Evolutionary conservation across 2,329 filamentous ascomycete genomes (phyloP).

Genomic region (Lojkania enalia): DNA sequence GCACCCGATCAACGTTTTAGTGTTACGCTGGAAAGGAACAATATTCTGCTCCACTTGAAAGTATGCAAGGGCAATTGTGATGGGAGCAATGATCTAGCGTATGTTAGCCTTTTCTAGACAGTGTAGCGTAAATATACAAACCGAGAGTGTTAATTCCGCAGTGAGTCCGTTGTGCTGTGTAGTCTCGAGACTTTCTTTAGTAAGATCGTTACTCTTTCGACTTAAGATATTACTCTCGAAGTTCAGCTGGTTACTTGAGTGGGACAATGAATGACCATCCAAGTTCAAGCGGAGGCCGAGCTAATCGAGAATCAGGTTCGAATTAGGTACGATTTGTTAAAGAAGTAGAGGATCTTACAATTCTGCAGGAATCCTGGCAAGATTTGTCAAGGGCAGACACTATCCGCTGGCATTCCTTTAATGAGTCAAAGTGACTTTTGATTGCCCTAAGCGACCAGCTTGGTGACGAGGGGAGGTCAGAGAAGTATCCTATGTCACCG

Average conservation of each 20-base stretch:
- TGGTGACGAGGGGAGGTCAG: neutral
- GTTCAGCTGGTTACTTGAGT: neutral
- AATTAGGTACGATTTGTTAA: neutral
- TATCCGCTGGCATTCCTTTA: neutral
- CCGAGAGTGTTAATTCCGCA: conserved; percentile 4
- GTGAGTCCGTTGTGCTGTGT: neutral
- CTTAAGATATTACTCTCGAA: conserved; percentile 1
- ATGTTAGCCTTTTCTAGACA: no score
- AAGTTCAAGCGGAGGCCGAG: no score
- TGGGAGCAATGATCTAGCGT: conserved; percentile 9
- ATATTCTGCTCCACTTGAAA: conserved; percentile 7
- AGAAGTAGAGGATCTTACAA: neutral
- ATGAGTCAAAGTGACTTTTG: neutral
- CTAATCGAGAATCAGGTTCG: neutral
- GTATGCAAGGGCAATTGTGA: conserved; percentile 9
- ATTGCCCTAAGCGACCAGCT: no score
- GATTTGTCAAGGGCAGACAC: neutral
- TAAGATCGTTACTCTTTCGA: no score
- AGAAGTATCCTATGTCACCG: neutral
- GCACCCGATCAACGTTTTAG: neutral
- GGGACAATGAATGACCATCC: no score
- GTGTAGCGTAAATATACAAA: no score
- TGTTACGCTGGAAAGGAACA: neutral
- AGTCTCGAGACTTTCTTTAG: no score
- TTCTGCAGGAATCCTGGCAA: neutral